These are phyloP conservation scores for Incumbomyces delicatus DNA, from an alignment of 2,329 filamentous ascomycete species.

Conservation along the genomic window DNA sequence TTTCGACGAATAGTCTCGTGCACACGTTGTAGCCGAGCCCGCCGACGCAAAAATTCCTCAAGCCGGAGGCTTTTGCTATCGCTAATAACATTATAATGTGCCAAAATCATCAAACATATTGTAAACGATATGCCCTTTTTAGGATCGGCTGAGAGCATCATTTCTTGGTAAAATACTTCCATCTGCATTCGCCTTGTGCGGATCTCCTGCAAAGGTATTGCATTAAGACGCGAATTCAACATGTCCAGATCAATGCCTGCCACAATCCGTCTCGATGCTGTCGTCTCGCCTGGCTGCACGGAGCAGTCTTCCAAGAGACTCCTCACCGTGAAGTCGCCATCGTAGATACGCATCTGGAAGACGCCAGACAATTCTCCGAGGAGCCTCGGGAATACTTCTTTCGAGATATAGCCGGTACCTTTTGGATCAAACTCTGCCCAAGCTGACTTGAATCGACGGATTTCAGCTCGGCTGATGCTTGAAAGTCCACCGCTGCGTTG, in stretches of 20 bases:
- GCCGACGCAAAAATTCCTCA: constrained; percentile 86
- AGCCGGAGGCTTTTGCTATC: constrained; percentile 92
- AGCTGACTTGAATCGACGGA: constrained; percentile 93
- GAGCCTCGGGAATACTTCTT: constrained; percentile 78
- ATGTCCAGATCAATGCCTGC: constrained; percentile 61
- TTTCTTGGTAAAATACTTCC: constrained; percentile 95
- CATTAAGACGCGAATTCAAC: constrained; percentile 61
- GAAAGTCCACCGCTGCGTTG: constrained; percentile 90
- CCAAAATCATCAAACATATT: constrained; percentile 84
- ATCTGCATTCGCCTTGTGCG: constrained; percentile 66
- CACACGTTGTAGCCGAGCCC: constrained; percentile 81
- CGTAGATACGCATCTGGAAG: constrained; percentile 95
- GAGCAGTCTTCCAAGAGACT: constrained; percentile 77
- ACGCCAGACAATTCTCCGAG: constrained; percentile 87
- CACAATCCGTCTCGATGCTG: constrained; percentile 32
- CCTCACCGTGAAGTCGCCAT: constrained; percentile 78
- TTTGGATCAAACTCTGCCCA: constrained; percentile 93
- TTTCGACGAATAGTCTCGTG: constrained; percentile 89
- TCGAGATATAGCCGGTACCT: constrained; percentile 82
- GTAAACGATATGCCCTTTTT: constrained; percentile 87
- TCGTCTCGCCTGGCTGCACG: constrained; percentile 42
- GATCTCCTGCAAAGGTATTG: constrained; percentile 66
- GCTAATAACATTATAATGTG: constrained; percentile 97
- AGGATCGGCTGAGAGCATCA: constrained; percentile 83
- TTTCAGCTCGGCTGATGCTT: constrained; percentile 83